Conservation (phyloP, 139 green algal genomes). For the Tetraselmis chui region DNA sequence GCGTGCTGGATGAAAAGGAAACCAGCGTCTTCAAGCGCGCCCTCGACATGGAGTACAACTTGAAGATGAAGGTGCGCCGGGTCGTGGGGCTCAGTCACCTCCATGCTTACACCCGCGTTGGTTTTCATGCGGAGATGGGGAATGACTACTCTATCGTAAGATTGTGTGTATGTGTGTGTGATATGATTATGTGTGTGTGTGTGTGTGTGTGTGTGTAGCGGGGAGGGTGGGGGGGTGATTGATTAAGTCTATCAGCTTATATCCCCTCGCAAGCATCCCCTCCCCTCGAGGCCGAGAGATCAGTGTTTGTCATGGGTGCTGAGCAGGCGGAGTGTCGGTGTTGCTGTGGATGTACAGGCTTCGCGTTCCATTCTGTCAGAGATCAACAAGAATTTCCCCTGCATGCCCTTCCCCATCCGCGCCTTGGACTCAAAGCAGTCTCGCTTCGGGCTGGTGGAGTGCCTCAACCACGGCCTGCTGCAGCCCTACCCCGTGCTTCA, state of each 20-base stretch:
- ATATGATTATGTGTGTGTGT: too few species aligned
- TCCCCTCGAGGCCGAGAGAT: too few species aligned
- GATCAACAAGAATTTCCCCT: constrained; percentile 77
- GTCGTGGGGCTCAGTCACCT: background rate
- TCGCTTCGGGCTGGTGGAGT: constrained; percentile 84
- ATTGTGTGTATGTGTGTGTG: too few species aligned
- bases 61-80: constrained; percentile 75
- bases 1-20: constrained; percentile 87
- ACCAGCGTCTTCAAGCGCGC: constrained; percentile 97
- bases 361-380: constrained; percentile 73
- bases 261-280: too few species aligned
- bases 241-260: too few species aligned
- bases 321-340: too few species aligned
- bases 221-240: too few species aligned
- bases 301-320: too few species aligned
- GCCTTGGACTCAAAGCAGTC: constrained; percentile 38
- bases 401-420: constrained; percentile 87
- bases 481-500: constrained; percentile 92
- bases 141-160: too few species aligned
- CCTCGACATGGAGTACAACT: constrained; percentile 82
- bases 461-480: constrained; percentile 88
- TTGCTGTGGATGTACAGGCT: constrained; percentile 55
- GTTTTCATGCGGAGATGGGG: too few species aligned
- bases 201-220: too few species aligned
- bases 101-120: too few species aligned